Evolutionary conservation across 805 yeast species (phyloP), one percentile per base, ranked within the genome.

Genomic region (Starmera amethionina): DNA sequence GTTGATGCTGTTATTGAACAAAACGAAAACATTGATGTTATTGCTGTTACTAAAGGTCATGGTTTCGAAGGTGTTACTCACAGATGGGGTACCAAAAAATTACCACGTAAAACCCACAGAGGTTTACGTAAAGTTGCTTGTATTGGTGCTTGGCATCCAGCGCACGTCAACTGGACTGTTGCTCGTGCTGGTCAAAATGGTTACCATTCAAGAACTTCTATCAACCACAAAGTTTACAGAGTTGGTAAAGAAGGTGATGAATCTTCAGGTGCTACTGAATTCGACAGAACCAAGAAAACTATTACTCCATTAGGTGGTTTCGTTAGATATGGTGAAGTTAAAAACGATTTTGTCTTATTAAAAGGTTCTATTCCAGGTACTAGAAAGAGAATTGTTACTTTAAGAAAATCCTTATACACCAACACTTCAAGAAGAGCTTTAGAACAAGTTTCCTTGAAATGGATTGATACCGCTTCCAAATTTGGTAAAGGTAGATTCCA

Each of bases 401-500:
- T 93, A 71, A 89, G 99, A 84, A 93, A 93, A 80, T 87, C 97
- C 60, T 79, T 93, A 68, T 85, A 87, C 86, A 85, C 84, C 65
- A 93, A 89, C 82, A 88, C 96, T 61, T 84, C 94, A 63, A 93
- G 98, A 82, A 83, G 80, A 75, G 97, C 97, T 62, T 69, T 83
- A 61, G 99, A 93, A 81, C 72, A 87, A 74, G 96, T 90, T 59
- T 77, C 74, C 81, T 85, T 93, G 75, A 93, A 93, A 77, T 93
- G 97, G 98, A 93, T 93, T 70, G 99, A 93, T 73, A 93, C 99
- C 63, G 96, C 99, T 68, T 93, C 98, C 66, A 89, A 90, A 77
- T 93, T 93, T 89, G 99, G 99, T 84, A 94, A 93, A 87, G 98
- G 98, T 81, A 93, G 98, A 83, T 93, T 93, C 97, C 99, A 93